phyloP scores from a whole-genome alignment of 176 grass and related monocot species.

The Luzula sylvatica region DNA sequence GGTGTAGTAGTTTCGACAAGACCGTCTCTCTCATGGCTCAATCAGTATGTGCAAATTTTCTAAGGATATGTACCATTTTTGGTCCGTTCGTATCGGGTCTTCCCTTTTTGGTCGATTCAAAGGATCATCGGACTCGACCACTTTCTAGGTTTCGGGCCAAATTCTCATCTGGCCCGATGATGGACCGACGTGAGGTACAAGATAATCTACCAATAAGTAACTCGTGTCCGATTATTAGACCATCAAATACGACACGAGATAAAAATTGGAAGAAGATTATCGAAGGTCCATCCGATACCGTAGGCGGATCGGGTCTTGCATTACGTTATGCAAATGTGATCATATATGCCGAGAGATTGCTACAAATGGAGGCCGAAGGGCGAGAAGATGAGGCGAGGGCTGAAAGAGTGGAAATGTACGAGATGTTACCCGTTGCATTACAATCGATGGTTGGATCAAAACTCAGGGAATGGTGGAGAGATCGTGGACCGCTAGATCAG shows the following conservation, averaged over 20 bases:
- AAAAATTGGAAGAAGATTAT: constrained; percentile 47
- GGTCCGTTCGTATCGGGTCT: constrained; percentile 31
- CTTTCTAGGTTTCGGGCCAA: constrained; percentile 21
- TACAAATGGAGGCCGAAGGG: constrained; percentile 46
- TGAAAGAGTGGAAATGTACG: constrained; percentile 68
- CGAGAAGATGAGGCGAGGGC: constrained; percentile 41
- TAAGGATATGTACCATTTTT: constrained; percentile 55
- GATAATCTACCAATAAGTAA: constrained; percentile 31
- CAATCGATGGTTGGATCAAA: constrained; percentile 56
- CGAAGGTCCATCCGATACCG: constrained; percentile 28
- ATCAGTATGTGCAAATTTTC: constrained; percentile 51
- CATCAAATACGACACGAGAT: not conserved
- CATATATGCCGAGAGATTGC: constrained; percentile 50
- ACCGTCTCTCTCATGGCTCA: constrained; percentile 53
- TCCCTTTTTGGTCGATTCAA: constrained; percentile 15
- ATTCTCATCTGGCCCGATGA: constrained; percentile 61
- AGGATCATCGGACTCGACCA: constrained; percentile 13
- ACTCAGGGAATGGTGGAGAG: constrained; percentile 78
- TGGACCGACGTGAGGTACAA: constrained; percentile 26
- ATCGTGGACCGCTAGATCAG: constrained; percentile 52
- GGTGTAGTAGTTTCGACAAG: constrained; percentile 61
- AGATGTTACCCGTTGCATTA: constrained; percentile 72
- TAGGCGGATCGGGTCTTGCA: constrained; percentile 62
- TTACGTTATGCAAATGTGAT: constrained; percentile 77
- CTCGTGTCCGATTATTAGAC: constrained; percentile 63